Conservation (phyloP, 1,284 basidiomycete genomes). For the Neonothopanus nambi region DNA sequence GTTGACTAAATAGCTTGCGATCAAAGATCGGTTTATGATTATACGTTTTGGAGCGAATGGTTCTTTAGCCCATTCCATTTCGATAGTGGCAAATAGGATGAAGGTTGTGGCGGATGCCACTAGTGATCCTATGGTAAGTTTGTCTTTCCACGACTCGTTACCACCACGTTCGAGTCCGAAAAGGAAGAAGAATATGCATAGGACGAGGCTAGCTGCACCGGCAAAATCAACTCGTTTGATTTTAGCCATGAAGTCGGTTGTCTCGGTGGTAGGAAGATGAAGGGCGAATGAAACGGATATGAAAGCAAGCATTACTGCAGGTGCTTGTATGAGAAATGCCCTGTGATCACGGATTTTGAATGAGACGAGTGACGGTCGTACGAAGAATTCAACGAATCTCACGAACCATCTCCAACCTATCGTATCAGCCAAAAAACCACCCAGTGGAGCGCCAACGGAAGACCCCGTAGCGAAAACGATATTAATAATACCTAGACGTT, state of each 20-base stretch:
- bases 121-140: conserved; percentile 33
- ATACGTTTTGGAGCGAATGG: conserved; percentile 59
- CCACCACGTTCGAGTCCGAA: conserved; percentile 58
- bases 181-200: conserved; percentile 52
- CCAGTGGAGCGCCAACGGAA: conserved; percentile 55
- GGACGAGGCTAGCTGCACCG: conserved; percentile 53
- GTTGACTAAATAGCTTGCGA: conserved; percentile 56
- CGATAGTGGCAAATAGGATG: conserved; percentile 35
- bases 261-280: conserved; percentile 41
- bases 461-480: conserved; percentile 56
- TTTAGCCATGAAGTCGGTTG: conserved; percentile 42
- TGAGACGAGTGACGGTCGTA: background rate
- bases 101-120: conserved; percentile 31
- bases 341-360: conserved; percentile 26
- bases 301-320: conserved; percentile 53
- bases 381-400: conserved; percentile 8
- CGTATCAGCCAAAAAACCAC: conserved; percentile 56
- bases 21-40: conserved; percentile 45
- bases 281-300: conserved; percentile 47
- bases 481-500: conserved; percentile 47
- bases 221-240: conserved; percentile 58
- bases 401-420: conserved; percentile 69
- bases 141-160: conserved; percentile 52
- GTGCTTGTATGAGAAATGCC: conserved; percentile 61
- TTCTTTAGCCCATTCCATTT: conserved; percentile 49